Percentiles rank a stretch among this genome's conserved stretches.
Evolutionary conservation across 2,329 filamentous ascomycete species (phyloP).

Genomic region (Claviceps africana): DNA sequence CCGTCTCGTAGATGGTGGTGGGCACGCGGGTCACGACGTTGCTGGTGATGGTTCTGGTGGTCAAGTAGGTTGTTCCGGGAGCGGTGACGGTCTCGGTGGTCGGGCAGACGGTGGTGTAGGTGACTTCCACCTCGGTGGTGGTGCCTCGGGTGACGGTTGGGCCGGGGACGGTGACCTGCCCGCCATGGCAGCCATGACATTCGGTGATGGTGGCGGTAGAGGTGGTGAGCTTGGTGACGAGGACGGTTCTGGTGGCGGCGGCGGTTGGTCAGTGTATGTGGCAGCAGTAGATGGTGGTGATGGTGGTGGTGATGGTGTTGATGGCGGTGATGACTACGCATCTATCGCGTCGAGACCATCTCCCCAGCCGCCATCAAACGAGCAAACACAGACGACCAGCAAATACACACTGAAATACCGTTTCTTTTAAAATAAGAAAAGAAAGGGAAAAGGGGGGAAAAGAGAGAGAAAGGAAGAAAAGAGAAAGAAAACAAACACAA

Average conservation of each 20-base stretch:
- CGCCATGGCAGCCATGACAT: conserved; percentile 22
- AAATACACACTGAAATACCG: not conserved
- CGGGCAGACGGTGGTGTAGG: conserved; percentile 25
- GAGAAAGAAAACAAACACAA: conserved; percentile 4
- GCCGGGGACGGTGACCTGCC: conserved; percentile 23
- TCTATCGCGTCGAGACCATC: too few relatives aligned
- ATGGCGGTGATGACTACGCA: not conserved
- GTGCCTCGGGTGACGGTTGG: conserved; percentile 18
- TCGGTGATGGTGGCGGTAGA: conserved; percentile 29
- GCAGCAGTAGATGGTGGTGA: not conserved
- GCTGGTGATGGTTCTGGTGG: conserved; percentile 13
- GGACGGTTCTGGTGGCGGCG: conserved; percentile 21
- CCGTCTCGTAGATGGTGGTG: conserved; percentile 17
- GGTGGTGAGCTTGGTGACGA: conserved; percentile 27
- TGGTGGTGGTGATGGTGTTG: not conserved
- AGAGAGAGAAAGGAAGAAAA: not conserved
- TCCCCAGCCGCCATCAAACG: not conserved
- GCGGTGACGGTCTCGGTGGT: conserved; percentile 22
- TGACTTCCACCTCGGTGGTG: conserved; percentile 20
- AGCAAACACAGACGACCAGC: not conserved
- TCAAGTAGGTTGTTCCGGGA: conserved; percentile 17
- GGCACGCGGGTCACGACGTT: conserved; percentile 17
- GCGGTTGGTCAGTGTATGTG: not conserved
- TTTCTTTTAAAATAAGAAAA: not conserved
- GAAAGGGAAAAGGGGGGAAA: not conserved